Evolutionary conservation across 2,329 filamentous ascomycete genomes (phyloP).

Genomic region (Gaeumannomyces tritici): DNA sequence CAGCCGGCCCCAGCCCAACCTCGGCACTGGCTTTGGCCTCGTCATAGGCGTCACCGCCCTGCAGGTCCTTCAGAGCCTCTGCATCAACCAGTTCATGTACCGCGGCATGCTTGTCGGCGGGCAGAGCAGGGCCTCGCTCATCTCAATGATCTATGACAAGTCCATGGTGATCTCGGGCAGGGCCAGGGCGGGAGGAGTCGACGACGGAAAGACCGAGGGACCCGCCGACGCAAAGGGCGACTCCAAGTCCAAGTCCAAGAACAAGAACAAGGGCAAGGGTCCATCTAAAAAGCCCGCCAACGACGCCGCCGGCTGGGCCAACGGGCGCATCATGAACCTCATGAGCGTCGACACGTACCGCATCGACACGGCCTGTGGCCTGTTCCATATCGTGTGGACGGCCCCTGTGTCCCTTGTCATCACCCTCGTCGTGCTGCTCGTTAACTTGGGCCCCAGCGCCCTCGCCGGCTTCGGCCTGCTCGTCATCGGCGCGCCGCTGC

Average conservation of each 20-base stretch:
- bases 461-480: constrained; percentile 80
- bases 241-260: neutral
- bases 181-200: constrained; percentile 69
- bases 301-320: constrained; percentile 79
- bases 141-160: constrained; percentile 85
- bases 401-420: constrained; percentile 70
- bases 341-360: constrained; percentile 96
- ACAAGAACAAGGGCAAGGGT: constrained; percentile 29
- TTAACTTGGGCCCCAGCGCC: constrained; percentile 87
- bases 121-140: constrained; percentile 70
- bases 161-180: constrained; percentile 80
- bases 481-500: constrained; percentile 64
- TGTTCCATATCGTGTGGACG: constrained; percentile 90
- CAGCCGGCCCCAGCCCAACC: constrained; percentile 47
- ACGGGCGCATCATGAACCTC: constrained; percentile 82
- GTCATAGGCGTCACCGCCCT: constrained; percentile 77
- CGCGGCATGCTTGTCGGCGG: constrained; percentile 87
- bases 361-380: constrained; percentile 75
- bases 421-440: constrained; percentile 67
- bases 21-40: constrained; percentile 70
- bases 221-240: constrained; percentile 24
- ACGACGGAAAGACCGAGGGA: constrained; percentile 21
- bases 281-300: constrained; percentile 27
- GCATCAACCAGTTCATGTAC: constrained; percentile 86
- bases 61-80: constrained; percentile 74